Evolutionary conservation across 345 rosid species (phyloP), one percentile per base, ranked within the genome.

Genomic region (Garcia nutans): DNA sequence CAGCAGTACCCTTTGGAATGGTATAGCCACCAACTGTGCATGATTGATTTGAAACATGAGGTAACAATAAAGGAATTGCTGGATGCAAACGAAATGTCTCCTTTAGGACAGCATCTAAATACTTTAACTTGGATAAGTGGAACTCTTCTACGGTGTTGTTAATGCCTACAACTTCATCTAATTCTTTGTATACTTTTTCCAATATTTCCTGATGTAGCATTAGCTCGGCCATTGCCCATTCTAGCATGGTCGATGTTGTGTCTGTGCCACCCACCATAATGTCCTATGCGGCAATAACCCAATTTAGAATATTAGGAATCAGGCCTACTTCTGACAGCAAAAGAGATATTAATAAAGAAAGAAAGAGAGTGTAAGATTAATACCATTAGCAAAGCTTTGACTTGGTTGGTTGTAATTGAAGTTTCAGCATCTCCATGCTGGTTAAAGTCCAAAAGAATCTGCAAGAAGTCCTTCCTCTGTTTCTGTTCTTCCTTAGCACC

Each of bases 51-150:
- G 88, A 82, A n/a, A 65, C 2, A 56, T 82, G 91, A 12, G 93
- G 87, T 0, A 84, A 72, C 22, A 88, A 77, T 6, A 88, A 71
- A 37, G 92, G 93, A 70, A 85, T 71, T 0, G 87, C 79, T 1
- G 94, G 90, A 74, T 89, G 89, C 52, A 89, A 73, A 17, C 91
- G 84, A 3, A 80, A 52, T 0, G 83, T 75, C 82, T 90, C 92
- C 73, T 87, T 87, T 41, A 86, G 59, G 44, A 87, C 87, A 0
- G 89, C 86, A 6, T 82, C 81, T 16, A 90, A 60, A 70, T 83
- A 87, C 49, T 65, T 33, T 10, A 90, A 67, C 42, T 79, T 47
- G 15, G 88, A 86, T 49, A 88, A 65, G 70, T 88, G 87, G n/a
- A 47, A 78, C 68, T 88, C 89, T 72, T 88, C 92, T 2, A 90